phyloP scores from a whole-genome alignment of 2,329 filamentous ascomycete genomes.

The Immersiporthe knoxdaviesiana region DNA sequence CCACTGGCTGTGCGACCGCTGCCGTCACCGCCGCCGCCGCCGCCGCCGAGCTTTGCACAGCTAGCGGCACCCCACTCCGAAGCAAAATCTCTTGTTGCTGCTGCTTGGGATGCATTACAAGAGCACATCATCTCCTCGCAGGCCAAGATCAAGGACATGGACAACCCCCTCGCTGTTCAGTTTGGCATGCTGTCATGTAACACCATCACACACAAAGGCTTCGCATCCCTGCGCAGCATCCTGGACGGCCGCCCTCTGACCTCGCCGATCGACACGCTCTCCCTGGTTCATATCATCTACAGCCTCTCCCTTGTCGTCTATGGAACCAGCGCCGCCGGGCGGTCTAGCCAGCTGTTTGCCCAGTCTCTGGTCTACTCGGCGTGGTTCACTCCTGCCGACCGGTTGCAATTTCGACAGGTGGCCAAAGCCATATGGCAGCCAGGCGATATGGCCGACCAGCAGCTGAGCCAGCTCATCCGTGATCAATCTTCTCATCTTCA shows the following conservation, averaged over 20 bases:
- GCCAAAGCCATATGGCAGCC: constrained; percentile 55
- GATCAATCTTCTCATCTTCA: constrained; percentile 30
- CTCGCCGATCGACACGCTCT: constrained; percentile 50
- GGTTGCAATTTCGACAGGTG: constrained; percentile 47
- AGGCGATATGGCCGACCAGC: constrained; percentile 36
- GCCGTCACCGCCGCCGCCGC: neutral
- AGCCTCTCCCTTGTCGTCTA: constrained; percentile 53
- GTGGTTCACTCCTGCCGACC: constrained; percentile 44
- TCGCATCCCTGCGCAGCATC: constrained; percentile 46
- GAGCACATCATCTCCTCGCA: constrained; percentile 51
- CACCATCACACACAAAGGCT: constrained; percentile 46
- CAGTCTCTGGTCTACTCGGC: constrained; percentile 51
- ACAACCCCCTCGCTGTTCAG: constrained; percentile 48
- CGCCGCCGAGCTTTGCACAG: neutral
- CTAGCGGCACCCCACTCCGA: constrained; percentile 33
- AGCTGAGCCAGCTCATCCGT: constrained; percentile 37
- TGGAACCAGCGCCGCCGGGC: constrained; percentile 43
- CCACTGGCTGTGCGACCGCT: constrained; percentile 6
- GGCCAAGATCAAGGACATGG: constrained; percentile 46
- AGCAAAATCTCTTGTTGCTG: constrained; percentile 45
- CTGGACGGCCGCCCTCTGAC: constrained; percentile 43
- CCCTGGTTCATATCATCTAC: constrained; percentile 57
- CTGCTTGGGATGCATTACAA: constrained; percentile 50
- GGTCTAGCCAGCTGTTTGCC: constrained; percentile 47
- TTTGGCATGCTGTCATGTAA: constrained; percentile 45